Base-by-base conservation (phyloP, 192 early-diverging fungal species). In the Umbelopsis sp. region DNA sequence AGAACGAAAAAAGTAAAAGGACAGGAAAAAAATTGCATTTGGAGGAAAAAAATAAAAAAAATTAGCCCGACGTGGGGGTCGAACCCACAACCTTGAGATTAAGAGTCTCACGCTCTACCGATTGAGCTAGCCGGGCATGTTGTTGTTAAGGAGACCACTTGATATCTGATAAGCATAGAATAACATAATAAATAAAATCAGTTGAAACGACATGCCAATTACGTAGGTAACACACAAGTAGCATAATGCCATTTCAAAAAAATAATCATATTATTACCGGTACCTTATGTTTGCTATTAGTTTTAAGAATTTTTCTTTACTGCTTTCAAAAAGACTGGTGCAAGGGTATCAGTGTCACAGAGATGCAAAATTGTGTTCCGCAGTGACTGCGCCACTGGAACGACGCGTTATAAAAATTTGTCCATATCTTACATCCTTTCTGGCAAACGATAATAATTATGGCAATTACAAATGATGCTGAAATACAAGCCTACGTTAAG, bases 51-150 rank as follows among this genome's bases (percentile, higher is more conserved):
- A 62, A 62, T 9, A 1, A 67, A 71, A 59, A 44, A 66, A 32
- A 51, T 70, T 66, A 80, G 88, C 88, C 89, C 90, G 83, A 90
- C 84, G 88, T 90, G 89, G 89, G 89, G 88, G 89, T 91, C 89
- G 90, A 91, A 91, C 90, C 90, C 90, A 89, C 90, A 91, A 88
- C 90, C 89, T 90, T 90, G 86, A 91, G 90, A 91, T 91, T 89
- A 91, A 91, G 88, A 91, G 90, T 91, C 90, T 91, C 85, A 90
- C 90, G 90, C 89, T 90, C 87, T 89, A 87, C 89, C 87, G 86
- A 90, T 90, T 90, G 89, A 87, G 86, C 86, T 87, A 86, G 81
- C 85, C 84, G 79, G 85, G 85, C 85, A 9, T 1, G 25, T 65
- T 51, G 11, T 20, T 62, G 31, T 34, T 12, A 62, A 62, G 56